These are phyloP conservation scores for Botrytis squamosa DNA, from an alignment of 2,329 filamentous ascomycete genomes.

Conservation along the genomic window DNA sequence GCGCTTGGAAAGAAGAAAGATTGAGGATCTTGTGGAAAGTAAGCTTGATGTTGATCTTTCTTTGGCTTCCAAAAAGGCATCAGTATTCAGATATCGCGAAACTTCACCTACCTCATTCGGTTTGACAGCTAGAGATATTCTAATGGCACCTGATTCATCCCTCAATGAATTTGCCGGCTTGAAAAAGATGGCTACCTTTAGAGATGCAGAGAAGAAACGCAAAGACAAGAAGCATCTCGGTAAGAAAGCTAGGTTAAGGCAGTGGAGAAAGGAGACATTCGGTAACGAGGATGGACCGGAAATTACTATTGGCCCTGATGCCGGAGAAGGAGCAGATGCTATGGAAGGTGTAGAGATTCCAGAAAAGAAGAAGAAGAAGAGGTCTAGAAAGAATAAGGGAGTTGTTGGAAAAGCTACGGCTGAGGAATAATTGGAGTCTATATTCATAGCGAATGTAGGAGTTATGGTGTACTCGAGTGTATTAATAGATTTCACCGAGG, in stretches of 20 bases:
- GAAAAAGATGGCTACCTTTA: constrained; percentile 91
- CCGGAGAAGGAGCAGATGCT: constrained; percentile 31
- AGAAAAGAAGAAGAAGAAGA: constrained; percentile 52
- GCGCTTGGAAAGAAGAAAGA: constrained; percentile 76
- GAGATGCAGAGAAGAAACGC: constrained; percentile 84
- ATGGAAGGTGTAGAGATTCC: constrained; percentile 39
- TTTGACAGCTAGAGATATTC: constrained; percentile 84
- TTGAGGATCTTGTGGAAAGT: constrained; percentile 82
- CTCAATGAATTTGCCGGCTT: constrained; percentile 90
- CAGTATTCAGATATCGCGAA: constrained; percentile 85
- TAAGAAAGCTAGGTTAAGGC: constrained; percentile 85
- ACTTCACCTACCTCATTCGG: constrained; percentile 89
- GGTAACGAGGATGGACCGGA: constrained; percentile 48
- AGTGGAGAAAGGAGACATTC: constrained; percentile 74
- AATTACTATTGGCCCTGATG: constrained; percentile 31
- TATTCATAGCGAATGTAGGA: neutral
- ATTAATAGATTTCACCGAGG: constrained; percentile 15
- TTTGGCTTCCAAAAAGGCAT: constrained; percentile 48
- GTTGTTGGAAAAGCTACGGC: constrained; percentile 4
- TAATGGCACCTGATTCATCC: constrained; percentile 79
- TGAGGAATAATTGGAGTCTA: constrained; percentile 1
- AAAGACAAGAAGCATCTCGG: constrained; percentile 84
- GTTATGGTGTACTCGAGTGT: neutral
- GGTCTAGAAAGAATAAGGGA: constrained; percentile 45
- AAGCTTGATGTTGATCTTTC: constrained; percentile 73